phyloP scores from a whole-genome alignment of 2,329 filamentous ascomycete species.

The Ilyonectria sp. region DNA sequence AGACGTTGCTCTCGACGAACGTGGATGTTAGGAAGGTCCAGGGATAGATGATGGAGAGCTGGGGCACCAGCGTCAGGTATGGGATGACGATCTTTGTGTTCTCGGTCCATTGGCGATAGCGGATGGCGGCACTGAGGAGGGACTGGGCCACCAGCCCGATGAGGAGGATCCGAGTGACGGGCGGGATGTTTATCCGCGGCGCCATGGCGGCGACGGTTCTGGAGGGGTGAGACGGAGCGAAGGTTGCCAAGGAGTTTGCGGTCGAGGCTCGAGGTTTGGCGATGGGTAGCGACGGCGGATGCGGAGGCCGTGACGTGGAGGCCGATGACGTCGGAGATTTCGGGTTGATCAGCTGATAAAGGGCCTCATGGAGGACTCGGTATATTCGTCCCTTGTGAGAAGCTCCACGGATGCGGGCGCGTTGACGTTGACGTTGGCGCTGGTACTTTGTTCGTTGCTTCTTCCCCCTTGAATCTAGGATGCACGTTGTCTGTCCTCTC shows the following conservation, averaged over 20 bases:
- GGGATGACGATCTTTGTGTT: constrained; percentile 80
- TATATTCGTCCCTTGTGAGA: constrained; percentile 11
- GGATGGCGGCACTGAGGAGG: constrained; percentile 84
- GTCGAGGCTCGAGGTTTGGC: not conserved
- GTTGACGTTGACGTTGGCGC: constrained; percentile 10
- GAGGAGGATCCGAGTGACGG: constrained; percentile 88
- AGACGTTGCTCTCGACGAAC: constrained; percentile 92
- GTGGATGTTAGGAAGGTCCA: constrained; percentile 93
- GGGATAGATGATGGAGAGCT: constrained; percentile 87
- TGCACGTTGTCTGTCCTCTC: constrained; percentile 45
- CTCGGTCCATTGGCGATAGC: constrained; percentile 78
- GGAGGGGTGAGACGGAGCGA: constrained; percentile 19
- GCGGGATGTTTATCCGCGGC: constrained; percentile 90
- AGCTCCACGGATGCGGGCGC: not conserved
- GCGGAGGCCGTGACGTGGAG: not conserved
- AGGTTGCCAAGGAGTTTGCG: constrained; percentile 4
- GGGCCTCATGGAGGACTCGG: constrained; percentile 12
- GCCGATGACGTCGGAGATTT: constrained; percentile 11
- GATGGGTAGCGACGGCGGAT: not conserved
- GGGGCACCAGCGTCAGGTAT: constrained; percentile 89
- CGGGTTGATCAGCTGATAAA: constrained; percentile 6
- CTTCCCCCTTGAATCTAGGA: constrained; percentile 39
- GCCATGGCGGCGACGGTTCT: constrained; percentile 71
- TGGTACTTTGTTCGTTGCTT: constrained; percentile 27
- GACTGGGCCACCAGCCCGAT: constrained; percentile 83